Evolutionary conservation across 2,329 filamentous ascomycete species (phyloP), one percentile per base, ranked within the genome.

Genomic region (Didymella glomerata): DNA sequence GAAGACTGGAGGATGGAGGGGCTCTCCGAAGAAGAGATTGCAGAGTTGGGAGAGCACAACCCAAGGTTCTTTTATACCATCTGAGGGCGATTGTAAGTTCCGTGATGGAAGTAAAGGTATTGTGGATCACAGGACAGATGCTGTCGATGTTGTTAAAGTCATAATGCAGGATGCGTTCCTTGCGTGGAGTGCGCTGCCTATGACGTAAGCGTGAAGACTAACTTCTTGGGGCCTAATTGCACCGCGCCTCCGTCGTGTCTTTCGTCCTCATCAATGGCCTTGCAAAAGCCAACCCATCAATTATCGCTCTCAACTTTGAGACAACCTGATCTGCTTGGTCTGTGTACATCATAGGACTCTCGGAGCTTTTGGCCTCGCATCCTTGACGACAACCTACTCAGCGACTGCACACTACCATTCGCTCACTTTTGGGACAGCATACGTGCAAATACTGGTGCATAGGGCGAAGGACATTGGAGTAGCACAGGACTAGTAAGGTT

Each of bases 21-120:
- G 3, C 60, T 66, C 56, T 64, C 66, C 10, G 67, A 70, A 41
- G 66, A 68, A 25, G 66, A 71, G 48, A 64, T 66, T 51, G 58
- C 54, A 3, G 69, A 71, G 46, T 55, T 71, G 58, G 67, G 69
- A 9, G 69, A 72, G 59, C 56, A 69, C 40, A 72, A 71, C 42
- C 67, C 68, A 9, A 61, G 64, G 20, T 71, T 67, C 25, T 28
- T 69, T 42, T 71, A 72, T 36, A 71, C 67, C 1, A 69, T 62
- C 34, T 71, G 28, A 51, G 28, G 4, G 6, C 5, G 9, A n/a
- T 10, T 5, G 2, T 9, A 2, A 30, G 4, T 1, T 14, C 25
- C 10, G 13, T 13, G 4, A 6, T 6, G 8, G 20, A 41, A 13
- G 38, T 24, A 14, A 4, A 22, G 5, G 5, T 3, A 41, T 3